These are phyloP conservation scores for Pulveroboletus sp. DNA, from an alignment of 768 basidiomycete species.

Conservation along the genomic window DNA sequence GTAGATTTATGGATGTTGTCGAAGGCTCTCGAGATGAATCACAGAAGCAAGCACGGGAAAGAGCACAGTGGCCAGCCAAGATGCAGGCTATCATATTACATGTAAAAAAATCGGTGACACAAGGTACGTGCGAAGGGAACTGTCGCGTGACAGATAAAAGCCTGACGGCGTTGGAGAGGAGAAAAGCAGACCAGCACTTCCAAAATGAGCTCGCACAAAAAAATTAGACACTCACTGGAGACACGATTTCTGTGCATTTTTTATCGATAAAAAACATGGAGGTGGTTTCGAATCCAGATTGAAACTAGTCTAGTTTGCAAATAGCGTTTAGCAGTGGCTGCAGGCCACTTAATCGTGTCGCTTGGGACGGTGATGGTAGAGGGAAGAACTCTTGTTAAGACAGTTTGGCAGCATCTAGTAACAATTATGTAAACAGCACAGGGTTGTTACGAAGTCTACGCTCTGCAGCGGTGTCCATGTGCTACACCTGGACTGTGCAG, in stretches of 20 bases:
- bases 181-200: slow-evolving; percentile 16
- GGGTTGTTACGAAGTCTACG: slow-evolving; percentile 2
- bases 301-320: slow-evolving; percentile 19
- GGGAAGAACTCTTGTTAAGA: slow-evolving; percentile 13
- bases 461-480: background rate
- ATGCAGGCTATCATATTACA: slow-evolving; percentile 32
- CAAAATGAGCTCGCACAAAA: slow-evolving; percentile 22
- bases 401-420: slow-evolving; percentile 19
- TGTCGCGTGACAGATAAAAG: slow-evolving; percentile 36
- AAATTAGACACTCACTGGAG: slow-evolving; percentile 26
- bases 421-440: slow-evolving; percentile 32
- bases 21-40: slow-evolving; percentile 15
- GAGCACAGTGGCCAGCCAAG: slow-evolving; percentile 5
- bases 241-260: slow-evolving; percentile 38
- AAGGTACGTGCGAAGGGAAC: slow-evolving; percentile 25
- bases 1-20: slow-evolving; percentile 21
- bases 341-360: slow-evolving; percentile 28
- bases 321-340: slow-evolving; percentile 21
- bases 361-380: slow-evolving; percentile 32
- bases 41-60: slow-evolving; percentile 22
- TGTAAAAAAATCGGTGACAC: slow-evolving; percentile 35
- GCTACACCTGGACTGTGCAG: background rate
- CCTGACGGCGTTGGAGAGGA: slow-evolving; percentile 22
- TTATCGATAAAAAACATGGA: slow-evolving; percentile 33
- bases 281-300: slow-evolving; percentile 34